Conservation (phyloP, 1,284 basidiomycete species). For the Fomitopsis palustris region DNA sequence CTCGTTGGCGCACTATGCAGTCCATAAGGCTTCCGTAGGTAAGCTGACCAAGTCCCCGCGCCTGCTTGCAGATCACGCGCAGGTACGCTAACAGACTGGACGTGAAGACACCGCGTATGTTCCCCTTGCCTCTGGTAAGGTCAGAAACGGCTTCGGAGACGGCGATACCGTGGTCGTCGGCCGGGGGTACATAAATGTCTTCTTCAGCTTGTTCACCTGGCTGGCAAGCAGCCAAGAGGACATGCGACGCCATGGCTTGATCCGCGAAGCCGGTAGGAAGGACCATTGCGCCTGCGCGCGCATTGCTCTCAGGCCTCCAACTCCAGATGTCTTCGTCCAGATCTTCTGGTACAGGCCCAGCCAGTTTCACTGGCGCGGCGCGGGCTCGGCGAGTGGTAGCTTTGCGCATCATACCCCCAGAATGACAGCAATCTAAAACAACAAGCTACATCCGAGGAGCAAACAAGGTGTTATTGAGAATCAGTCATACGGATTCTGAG, state of each 20-base stretch:
- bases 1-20: background rate
- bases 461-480: too few species aligned
- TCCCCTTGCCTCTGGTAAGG: too few species aligned
- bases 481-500: background rate
- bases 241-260: conserved; percentile 3
- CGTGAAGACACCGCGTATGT: background rate
- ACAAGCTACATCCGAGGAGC: background rate
- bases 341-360: background rate
- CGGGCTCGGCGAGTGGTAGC: background rate
- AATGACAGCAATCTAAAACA: conserved; percentile 11
- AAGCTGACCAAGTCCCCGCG: background rate
- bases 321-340: background rate
- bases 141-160: background rate
- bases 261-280: background rate
- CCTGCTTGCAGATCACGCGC: background rate
- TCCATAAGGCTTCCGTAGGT: background rate
- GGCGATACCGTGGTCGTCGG: background rate
- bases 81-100: background rate
- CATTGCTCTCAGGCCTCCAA: background rate
- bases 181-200: background rate
- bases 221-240: conserved; percentile 12
- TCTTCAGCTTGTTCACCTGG: conserved; percentile 4
- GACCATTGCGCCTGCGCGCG: background rate
- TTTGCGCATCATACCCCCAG: conserved; percentile 4
- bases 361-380: background rate